Base-by-base conservation (phyloP, 1,139 yeast genomes). In the Kurtzmaniella quercitrusa region DNA sequence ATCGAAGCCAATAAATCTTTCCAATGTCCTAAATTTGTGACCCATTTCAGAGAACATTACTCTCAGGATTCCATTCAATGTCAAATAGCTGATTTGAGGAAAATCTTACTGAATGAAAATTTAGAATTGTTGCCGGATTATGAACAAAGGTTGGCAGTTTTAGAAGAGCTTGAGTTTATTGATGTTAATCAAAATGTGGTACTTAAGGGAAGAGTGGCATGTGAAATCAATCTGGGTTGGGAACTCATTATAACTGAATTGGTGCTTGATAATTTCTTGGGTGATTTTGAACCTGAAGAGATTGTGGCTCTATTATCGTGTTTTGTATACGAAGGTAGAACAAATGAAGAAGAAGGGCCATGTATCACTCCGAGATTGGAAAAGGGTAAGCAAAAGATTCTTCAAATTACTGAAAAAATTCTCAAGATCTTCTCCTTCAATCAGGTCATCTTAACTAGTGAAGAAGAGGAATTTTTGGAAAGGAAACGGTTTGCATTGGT, bases 251-350 rank as follows among this genome's bases (percentile, higher is more conserved):
- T 93, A 15, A 91, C 98, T 0, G 99, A 93, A 62, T 73, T 93
- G 44, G 82, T 93, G 8, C 71, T 93, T 52, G 95, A 93, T 56
- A 93, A 93, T 63, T 90, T 93, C 68, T 69, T 93, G 52, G 96
- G 94, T 25, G 95, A 89, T 47, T 91, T 87, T 58, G 95, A 91
- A 52, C 93, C 97, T 0, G 96, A 91, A 57, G 99, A 93, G 62
- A 90, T 93, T 48, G 98, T 91, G 12, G 98, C 98, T 0, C 70
- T 93, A 42, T 68, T 93, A 38, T 89, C 97, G 0, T 88, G 88
- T 39, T 94, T 93, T 65, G 96, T 94, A 1, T 93, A 88, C 58
- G 97, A 93, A 57, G 98, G 98, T 1, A 76, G 81, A 41, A 77
- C 85, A 14, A 79, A 79, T 29, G 81, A 76, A 11, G 81, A 75